Base-by-base conservation (phyloP, 2,329 filamentous ascomycete genomes). In the Phialophora verrucosa region DNA sequence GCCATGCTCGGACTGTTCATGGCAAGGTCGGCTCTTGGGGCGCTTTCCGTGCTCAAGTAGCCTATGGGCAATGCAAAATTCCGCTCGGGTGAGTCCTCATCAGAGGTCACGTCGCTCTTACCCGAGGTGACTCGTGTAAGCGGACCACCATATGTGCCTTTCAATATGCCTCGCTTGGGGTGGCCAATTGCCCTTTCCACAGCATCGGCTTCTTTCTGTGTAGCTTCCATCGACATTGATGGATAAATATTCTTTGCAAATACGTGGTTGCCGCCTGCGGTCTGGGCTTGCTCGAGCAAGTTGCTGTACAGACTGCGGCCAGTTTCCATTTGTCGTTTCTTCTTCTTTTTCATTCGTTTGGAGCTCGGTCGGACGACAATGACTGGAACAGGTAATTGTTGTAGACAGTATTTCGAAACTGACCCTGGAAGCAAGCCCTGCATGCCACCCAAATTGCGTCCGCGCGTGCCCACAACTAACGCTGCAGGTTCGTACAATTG, bases 381-480 rank as follows among this genome's bases (percentile, higher is more conserved):
- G 7, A 97, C 93, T 0, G 93, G 93, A 1, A 97, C 91, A 0
- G 93, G 93, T 1, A 91, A 96, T 76, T 96, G 93, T 76, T 97
- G 93, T 12, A 97, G 84, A 74, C 93, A 97, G 79, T 97, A 97
- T 76, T 97, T 97, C 29, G 92, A 96, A 53, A 97, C 93, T 0
- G 91, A 95, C 70, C 92, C 95, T 57, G 91, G 92, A 50, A 97
- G 86, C 32, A 97, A 83, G 56, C 92, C 91, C 76, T 96, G 93
- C 64, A 97, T 89, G 29, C 93, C 92, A 38, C 92, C 92, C 1
- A 96, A 83, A 44, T 90, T 94, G 62, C 92, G 87, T 54, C 93
- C 93, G 73, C 91, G 87, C 1, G 93, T 97, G 51, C 93, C 93
- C 17, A 97, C 93, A 31, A 97, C 90, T 25, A 97, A 85, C 81